phyloP scores from a whole-genome alignment of 345 rosid species.

The Adansonia digitata region DNA sequence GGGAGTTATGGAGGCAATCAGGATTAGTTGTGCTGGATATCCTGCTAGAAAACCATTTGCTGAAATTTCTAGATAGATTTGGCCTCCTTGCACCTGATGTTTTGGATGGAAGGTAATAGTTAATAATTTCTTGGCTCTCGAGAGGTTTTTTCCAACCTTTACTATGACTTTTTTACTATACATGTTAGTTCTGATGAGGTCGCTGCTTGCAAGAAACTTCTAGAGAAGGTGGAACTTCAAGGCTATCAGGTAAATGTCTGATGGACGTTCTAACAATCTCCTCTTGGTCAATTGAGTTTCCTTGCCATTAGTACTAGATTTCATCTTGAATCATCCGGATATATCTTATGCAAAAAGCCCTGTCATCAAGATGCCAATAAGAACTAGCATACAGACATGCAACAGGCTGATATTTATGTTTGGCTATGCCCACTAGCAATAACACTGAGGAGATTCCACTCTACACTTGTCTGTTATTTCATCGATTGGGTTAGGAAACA shows the following conservation, averaged over 20 bases:
- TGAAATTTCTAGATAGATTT: conserved; percentile 83
- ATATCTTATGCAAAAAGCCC: background rate
- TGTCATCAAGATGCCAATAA: background rate
- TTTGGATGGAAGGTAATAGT: conserved; percentile 66
- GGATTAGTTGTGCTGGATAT: conserved; percentile 97
- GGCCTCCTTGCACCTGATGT: conserved; percentile 76
- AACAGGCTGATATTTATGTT: background rate
- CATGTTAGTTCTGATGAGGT: conserved; percentile 65
- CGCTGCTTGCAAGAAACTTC: conserved; percentile 81
- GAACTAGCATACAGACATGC: background rate
- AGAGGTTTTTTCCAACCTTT: conserved; percentile 5
- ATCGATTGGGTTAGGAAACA: background rate
- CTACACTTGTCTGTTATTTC: background rate
- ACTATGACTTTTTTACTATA: conserved; percentile 18
- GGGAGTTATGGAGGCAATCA: conserved; percentile 99
- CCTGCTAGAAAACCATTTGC: conserved; percentile 87
- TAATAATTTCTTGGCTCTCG: conserved; percentile 12
- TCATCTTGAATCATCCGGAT: background rate
- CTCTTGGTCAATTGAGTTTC: background rate
- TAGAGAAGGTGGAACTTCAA: conserved; percentile 71
- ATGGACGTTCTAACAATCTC: conserved; percentile 9
- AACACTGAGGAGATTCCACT: background rate
- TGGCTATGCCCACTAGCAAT: background rate
- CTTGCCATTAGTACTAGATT: background rate
- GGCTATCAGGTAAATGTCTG: conserved; percentile 74